Conservation (phyloP, 148 eudicot genomes). For the Vaccinium vitisidaea region DNA sequence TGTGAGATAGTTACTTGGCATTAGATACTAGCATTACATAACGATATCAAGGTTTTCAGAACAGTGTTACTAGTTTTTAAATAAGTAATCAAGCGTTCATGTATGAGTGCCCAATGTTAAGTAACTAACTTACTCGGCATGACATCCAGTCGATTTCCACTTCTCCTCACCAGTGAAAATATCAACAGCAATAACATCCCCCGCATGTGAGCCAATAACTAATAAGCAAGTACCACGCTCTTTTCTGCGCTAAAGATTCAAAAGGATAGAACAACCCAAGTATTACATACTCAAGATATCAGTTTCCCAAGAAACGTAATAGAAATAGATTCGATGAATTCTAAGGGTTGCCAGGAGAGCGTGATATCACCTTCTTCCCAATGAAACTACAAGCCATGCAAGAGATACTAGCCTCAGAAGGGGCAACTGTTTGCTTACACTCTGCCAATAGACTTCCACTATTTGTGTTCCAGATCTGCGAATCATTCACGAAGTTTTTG, state of each 20-base stretch:
- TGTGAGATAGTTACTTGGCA: background rate
- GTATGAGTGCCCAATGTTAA: background rate
- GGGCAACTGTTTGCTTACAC: slow-evolving; percentile 24
- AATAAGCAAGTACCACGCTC: slow-evolving; percentile 29
- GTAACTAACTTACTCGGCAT: slow-evolving; percentile 28
- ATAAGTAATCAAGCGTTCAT: background rate
- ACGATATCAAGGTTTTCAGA: background rate
- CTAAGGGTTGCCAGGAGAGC: background rate
- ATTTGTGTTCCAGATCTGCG: slow-evolving; percentile 36
- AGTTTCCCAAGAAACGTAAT: background rate
- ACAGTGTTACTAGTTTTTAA: background rate
- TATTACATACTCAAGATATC: slow-evolving; percentile 7
- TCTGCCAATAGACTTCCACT: slow-evolving; percentile 28
- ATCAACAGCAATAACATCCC: slow-evolving; percentile 27
- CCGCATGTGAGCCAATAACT: slow-evolving; percentile 29
- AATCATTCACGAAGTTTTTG: slow-evolving; percentile 1
- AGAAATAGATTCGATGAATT: background rate
- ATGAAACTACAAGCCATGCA: slow-evolving; percentile 33
- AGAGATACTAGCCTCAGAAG: slow-evolving; percentile 21
- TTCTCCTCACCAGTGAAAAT: slow-evolving; percentile 22
- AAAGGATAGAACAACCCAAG: background rate
- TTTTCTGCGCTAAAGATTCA: slow-evolving; percentile 27
- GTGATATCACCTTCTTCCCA: slow-evolving; percentile 32
- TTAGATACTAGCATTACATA: background rate
- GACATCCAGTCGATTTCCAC: slow-evolving; percentile 30